Conservation (phyloP, 257 asterid genomes). For the Linderniella brevidens region DNA sequence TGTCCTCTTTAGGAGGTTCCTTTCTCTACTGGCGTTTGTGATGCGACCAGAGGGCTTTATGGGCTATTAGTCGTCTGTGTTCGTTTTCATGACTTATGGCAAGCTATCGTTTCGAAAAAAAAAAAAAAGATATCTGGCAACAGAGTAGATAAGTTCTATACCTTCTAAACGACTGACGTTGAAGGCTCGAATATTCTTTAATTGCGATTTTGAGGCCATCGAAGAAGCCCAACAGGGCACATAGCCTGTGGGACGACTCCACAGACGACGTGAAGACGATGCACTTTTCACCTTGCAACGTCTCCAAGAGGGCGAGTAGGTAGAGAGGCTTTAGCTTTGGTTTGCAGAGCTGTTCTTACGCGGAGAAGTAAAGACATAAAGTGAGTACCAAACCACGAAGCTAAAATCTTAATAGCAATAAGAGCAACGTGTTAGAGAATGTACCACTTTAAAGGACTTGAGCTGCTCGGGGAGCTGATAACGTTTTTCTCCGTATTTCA, state of each 20-base stretch:
- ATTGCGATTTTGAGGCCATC: conserved; percentile 42
- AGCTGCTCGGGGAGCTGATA: conserved; percentile 70
- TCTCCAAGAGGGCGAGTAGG: conserved; percentile 63
- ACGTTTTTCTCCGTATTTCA: conserved; percentile 58
- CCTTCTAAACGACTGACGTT: neutral
- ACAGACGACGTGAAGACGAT: conserved; percentile 87
- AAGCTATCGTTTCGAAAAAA: too few relatives aligned
- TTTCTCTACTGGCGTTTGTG: too few relatives aligned
- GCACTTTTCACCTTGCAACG: conserved; percentile 56
- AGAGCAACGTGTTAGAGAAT: neutral
- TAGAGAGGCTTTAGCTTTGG: conserved; percentile 72
- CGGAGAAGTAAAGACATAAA: neutral
- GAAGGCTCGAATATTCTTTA: conserved; percentile 49
- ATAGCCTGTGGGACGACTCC: conserved; percentile 68
- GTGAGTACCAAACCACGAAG: neutral
- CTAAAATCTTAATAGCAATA: neutral
- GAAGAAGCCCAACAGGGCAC: conserved; percentile 50
- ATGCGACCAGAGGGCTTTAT: too few relatives aligned
- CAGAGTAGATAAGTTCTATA: neutral
- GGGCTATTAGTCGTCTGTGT: too few relatives aligned
- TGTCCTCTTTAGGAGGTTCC: too few relatives aligned
- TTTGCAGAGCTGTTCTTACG: conserved; percentile 47
- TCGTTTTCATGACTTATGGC: too few relatives aligned
- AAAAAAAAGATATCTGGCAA: neutral
- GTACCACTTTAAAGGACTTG: conserved; percentile 72